Conservation (phyloP, 2,329 filamentous ascomycete species). For the Fusarium nisikadoi region DNA sequence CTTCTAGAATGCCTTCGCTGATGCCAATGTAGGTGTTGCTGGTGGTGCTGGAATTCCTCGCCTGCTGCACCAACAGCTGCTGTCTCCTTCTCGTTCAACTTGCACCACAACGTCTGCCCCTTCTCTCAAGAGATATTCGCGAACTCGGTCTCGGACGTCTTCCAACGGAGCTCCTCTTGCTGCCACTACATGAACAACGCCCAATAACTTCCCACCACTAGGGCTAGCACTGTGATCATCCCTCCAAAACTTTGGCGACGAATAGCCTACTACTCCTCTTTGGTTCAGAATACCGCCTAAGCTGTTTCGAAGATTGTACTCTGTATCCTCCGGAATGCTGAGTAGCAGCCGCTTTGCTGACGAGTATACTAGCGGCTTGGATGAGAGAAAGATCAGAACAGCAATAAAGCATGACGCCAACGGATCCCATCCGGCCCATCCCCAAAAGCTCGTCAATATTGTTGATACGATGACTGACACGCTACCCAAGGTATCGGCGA, state of each 20-base stretch:
- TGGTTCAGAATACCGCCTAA: conserved; percentile 85
- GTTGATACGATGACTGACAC: conserved; percentile 95
- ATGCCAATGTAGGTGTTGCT: conserved; percentile 46
- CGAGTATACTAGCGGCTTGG: conserved; percentile 85
- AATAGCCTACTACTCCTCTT: conserved; percentile 85
- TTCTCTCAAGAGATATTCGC: conserved; percentile 74
- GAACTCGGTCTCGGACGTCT: conserved; percentile 83
- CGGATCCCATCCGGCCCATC: conserved; percentile 95
- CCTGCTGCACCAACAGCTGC: conserved; percentile 66
- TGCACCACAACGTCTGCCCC: conserved; percentile 87
- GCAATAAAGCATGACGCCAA: conserved; percentile 94
- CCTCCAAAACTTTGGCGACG: conserved; percentile 91
- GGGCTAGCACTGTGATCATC: conserved; percentile 70
- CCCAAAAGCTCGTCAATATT: conserved; percentile 83
- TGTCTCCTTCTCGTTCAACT: conserved; percentile 85
- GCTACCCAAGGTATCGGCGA: conserved; percentile 94
- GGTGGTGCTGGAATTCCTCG: conserved; percentile 44
- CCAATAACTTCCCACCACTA: conserved; percentile 69
- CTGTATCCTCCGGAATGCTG: conserved; percentile 83
- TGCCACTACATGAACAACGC: conserved; percentile 87
- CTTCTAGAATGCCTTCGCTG: conserved; percentile 49
- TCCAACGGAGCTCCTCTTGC: conserved; percentile 78
- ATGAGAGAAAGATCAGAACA: conserved; percentile 90
- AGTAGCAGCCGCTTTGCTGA: conserved; percentile 86
- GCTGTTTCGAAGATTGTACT: conserved; percentile 88